A percentile compares a stretch with the other conserved stretches of the same genome.
Conservation (phyloP, 345 rosid genomes). For the Syzygium jambos region DNA sequence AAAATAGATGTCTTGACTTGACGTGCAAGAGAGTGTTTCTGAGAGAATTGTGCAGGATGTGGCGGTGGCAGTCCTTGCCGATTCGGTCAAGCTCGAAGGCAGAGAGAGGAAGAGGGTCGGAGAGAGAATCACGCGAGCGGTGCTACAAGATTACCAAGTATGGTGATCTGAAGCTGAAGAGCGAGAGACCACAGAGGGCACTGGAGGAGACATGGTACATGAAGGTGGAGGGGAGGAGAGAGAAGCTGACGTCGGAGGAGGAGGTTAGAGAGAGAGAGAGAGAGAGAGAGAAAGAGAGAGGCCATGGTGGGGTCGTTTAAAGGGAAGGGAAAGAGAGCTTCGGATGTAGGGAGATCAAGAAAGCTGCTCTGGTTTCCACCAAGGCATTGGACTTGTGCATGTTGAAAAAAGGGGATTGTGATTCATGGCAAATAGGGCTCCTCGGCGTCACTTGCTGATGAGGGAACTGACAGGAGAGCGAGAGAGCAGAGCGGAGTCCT, state of each 20-base stretch:
- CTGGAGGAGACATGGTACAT: conserved; percentile 55
- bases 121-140: conserved; percentile 33
- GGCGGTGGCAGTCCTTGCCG: conserved; percentile 42
- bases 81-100: conserved; percentile 46
- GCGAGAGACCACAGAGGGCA: conserved; percentile 25
- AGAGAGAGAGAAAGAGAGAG: conserved; percentile 23
- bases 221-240: conserved; percentile 67
- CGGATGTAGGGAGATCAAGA: conserved; percentile 33
- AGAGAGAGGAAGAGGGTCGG: conserved; percentile 4
- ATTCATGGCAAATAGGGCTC: conserved; percentile 72
- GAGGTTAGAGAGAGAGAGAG: conserved; percentile 41
- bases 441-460: conserved; percentile 58
- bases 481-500: too few relatives aligned
- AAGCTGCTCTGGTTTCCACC: conserved; percentile 34
- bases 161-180: conserved; percentile 35
- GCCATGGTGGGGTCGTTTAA: conserved; percentile 32
- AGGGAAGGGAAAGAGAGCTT: conserved; percentile 53
- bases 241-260: conserved; percentile 42
- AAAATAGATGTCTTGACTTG: conserved; percentile 27
- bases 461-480: background rate
- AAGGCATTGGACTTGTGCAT: conserved; percentile 52
- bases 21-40: conserved; percentile 44
- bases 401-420: conserved; percentile 44
- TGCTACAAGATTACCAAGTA: conserved; percentile 58
- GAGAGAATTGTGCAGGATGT: conserved; percentile 33